phyloP scores from a whole-genome alignment of 371 early-diverging fungal species.

The Batkoa obscura region DNA sequence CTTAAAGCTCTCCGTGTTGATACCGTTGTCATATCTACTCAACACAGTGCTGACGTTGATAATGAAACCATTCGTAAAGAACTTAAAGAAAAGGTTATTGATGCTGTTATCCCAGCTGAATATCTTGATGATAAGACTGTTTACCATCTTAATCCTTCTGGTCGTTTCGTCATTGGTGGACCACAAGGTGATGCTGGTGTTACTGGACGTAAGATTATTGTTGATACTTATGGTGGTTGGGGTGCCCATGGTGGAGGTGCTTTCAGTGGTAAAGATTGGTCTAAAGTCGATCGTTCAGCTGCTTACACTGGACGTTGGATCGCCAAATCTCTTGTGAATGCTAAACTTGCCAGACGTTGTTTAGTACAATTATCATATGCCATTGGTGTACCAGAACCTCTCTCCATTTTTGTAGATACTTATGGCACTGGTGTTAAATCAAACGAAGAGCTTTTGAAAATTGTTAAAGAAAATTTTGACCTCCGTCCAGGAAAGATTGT shows the following conservation, averaged over 20 bases:
- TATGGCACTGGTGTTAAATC: slow-evolving; percentile 87
- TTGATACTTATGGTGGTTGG: slow-evolving; percentile 92
- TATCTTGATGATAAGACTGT: slow-evolving; percentile 76
- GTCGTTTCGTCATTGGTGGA: slow-evolving; percentile 98
- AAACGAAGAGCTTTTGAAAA: slow-evolving; percentile 74
- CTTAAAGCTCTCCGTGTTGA: slow-evolving; percentile 91
- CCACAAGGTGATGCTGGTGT: slow-evolving; percentile 99
- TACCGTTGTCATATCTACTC: slow-evolving; percentile 96
- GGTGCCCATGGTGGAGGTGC: slow-evolving; percentile 99
- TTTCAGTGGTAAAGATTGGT: slow-evolving; percentile 99
- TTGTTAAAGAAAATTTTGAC: slow-evolving; percentile 95
- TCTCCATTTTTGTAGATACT: slow-evolving; percentile 93
- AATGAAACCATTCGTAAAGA: slow-evolving; percentile 69
- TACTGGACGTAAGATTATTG: slow-evolving; percentile 99
- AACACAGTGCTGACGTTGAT: slow-evolving; percentile 83
- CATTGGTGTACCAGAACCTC: slow-evolving; percentile 97
- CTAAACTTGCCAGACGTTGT: slow-evolving; percentile 83
- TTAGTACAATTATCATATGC: slow-evolving; percentile 98
- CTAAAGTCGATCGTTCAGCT: slow-evolving; percentile 99
- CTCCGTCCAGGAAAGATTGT: slow-evolving; percentile 97
- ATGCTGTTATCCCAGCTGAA: slow-evolving; percentile 83
- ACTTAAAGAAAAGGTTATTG: slow-evolving; percentile 85
- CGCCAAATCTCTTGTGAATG: slow-evolving; percentile 86
- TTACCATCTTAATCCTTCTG: slow-evolving; percentile 97
- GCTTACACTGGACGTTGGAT: slow-evolving; percentile 99